Percentiles rank a stretch among this genome's conserved stretches.
These are phyloP conservation scores for Cicer judaicum DNA, from an alignment of 306 rosid genomes.

Conservation along the genomic window DNA sequence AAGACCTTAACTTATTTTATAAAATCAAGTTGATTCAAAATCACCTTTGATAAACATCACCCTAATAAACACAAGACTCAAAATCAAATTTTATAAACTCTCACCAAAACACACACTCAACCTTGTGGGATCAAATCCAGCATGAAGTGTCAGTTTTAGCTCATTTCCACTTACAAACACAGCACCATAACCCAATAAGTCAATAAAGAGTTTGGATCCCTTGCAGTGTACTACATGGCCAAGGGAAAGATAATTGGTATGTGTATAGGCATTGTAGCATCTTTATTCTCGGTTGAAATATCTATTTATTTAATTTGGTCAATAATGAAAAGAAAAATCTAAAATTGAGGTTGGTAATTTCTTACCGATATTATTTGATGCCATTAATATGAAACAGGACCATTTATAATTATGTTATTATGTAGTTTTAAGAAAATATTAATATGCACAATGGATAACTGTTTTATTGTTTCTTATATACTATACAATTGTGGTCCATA, in stretches of 20 bases:
- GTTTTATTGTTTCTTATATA: constrained; percentile 10
- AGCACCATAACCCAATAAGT: too few relatives aligned
- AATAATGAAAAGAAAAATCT: constrained; percentile 13
- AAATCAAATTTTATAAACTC: too few relatives aligned
- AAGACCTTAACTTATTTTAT: neutral
- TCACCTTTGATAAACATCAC: too few relatives aligned
- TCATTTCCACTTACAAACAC: too few relatives aligned
- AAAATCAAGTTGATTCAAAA: neutral
- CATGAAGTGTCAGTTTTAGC: too few relatives aligned
- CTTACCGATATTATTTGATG: neutral
- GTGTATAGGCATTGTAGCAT: neutral
- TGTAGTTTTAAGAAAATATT: neutral
- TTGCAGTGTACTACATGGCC: too few relatives aligned
- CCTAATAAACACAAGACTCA: too few relatives aligned
- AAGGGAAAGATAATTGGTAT: neutral
- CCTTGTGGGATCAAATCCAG: too few relatives aligned
- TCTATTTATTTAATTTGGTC: neutral
- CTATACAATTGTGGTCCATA: constrained; percentile 38
- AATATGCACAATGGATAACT: neutral
- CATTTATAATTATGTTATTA: constrained; percentile 1
- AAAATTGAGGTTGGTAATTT: neutral
- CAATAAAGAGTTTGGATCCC: too few relatives aligned
- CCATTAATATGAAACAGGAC: constrained; percentile 27
- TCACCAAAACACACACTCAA: too few relatives aligned
- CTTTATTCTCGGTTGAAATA: neutral